phyloP scores from a whole-genome alignment of 2,329 filamentous ascomycete genomes.

The Fusarium sp. region DNA sequence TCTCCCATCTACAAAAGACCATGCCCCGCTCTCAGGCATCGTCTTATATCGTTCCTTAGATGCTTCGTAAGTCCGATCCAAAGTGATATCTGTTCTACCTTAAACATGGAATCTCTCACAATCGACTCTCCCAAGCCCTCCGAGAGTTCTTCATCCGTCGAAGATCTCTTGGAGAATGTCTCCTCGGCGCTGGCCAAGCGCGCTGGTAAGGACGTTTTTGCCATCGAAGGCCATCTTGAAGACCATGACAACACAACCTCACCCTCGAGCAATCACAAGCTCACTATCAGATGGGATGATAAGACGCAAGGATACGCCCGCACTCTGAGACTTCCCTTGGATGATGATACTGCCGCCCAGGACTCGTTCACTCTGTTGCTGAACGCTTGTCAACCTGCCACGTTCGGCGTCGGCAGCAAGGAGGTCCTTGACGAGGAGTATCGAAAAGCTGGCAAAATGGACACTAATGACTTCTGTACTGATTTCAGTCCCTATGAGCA shows the following conservation, averaged over 20 bases:
- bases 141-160: fast-evolving
- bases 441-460: constrained; percentile 65
- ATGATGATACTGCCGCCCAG: neutral
- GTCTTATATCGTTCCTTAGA: neutral
- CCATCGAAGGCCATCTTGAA: constrained; percentile 10
- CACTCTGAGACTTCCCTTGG: neutral
- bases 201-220: constrained; percentile 17
- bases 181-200: neutral
- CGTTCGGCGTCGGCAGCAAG: constrained; percentile 59
- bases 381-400: constrained; percentile 53
- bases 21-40: neutral
- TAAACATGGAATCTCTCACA: neutral
- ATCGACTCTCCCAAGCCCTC: neutral
- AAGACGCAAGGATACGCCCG: neutral
- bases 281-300: constrained; percentile 9
- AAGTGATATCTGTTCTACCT: fast-evolving
- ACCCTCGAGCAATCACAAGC: fast-evolving
- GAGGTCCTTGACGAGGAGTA: constrained; percentile 64
- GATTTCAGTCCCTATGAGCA: constrained; percentile 63
- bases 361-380: neutral
- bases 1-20: neutral
- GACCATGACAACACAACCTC: neutral
- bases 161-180: neutral
- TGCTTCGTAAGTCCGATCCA: neutral
- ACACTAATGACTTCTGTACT: constrained; percentile 58